phyloP scores from a whole-genome alignment of 306 rosid species.

The Quercus suber region DNA sequence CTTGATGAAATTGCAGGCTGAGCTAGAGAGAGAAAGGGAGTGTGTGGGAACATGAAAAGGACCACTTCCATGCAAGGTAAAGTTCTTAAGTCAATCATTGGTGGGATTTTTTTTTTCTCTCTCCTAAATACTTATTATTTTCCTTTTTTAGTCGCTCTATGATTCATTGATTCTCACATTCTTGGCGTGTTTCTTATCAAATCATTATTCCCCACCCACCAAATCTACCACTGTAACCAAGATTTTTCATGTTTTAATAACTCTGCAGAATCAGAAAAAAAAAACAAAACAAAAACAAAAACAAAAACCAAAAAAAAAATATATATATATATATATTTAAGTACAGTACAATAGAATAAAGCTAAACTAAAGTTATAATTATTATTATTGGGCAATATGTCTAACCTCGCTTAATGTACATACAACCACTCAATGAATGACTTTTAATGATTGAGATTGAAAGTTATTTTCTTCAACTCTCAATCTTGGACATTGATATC shows the following conservation, averaged over 20 bases:
- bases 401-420: neutral
- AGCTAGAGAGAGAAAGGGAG: conserved; percentile 4
- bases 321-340: no score
- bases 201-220: conserved; percentile 41
- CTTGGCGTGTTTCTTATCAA: conserved; percentile 2
- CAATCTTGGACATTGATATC: no score
- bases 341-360: neutral
- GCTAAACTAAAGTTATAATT: neutral
- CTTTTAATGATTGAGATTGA: neutral
- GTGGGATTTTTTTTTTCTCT: conserved; percentile 14
- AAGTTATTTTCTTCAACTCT: no score
- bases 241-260: neutral
- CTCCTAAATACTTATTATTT: conserved; percentile 14
- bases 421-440: neutral
- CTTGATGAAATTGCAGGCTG: conserved; percentile 25
- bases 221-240: conserved; percentile 11
- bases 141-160: conserved; percentile 30
- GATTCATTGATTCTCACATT: conserved; percentile 18
- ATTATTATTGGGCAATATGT: neutral
- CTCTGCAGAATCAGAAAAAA: neutral
- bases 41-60: conserved; percentile 26
- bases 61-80: conserved; percentile 30
- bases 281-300: neutral
- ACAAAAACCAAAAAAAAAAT: neutral
- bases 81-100: conserved; percentile 41